Evolutionary conservation across 2,329 filamentous ascomycete genomes (phyloP).

Genomic region (Fusarium euwallaceae): DNA sequence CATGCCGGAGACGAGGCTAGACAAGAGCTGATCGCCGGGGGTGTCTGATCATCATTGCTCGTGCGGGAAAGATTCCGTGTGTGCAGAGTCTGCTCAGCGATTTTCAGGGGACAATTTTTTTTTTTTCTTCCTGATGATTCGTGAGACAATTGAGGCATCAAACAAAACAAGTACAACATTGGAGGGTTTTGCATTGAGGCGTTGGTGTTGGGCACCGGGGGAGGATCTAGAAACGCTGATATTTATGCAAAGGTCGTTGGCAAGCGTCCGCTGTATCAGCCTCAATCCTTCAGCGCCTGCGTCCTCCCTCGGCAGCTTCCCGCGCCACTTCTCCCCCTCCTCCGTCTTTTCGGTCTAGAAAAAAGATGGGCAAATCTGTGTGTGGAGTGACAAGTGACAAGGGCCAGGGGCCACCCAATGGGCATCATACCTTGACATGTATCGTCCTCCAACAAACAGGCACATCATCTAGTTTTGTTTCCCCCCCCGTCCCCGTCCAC

Average conservation of each 20-base stretch:
- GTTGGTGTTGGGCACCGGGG: not conserved
- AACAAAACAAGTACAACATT: slow-evolving; percentile 8
- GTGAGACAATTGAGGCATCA: slow-evolving; percentile 1
- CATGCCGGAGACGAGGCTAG: slow-evolving; percentile 14
- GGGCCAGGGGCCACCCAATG: slow-evolving; percentile 14
- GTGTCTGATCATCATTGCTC: slow-evolving; percentile 35
- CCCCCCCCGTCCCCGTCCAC: not conserved
- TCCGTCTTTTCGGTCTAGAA: slow-evolving; percentile 34
- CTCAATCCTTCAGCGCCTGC: not conserved
- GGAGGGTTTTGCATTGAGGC: not conserved
- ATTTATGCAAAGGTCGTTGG: not conserved
- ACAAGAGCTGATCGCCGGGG: slow-evolving; percentile 26
- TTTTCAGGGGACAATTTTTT: not conserved
- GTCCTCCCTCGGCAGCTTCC: slow-evolving; percentile 21
- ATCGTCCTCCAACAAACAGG: not conserved
- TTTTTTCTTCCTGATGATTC: not conserved
- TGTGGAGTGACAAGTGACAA: slow-evolving; percentile 11
- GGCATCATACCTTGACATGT: not conserved
- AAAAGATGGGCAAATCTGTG: slow-evolving; percentile 30
- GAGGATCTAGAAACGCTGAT: not conserved
- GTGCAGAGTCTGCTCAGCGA: slow-evolving; percentile 18
- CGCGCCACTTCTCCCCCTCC: slow-evolving; percentile 23
- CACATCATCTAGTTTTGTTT: slow-evolving; percentile 12
- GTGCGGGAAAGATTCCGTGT: slow-evolving; percentile 17
- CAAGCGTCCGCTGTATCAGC: slow-evolving; percentile 4